phyloP scores from a whole-genome alignment of 1,284 basidiomycete species.

The Butyriboletus appendiculatus region DNA sequence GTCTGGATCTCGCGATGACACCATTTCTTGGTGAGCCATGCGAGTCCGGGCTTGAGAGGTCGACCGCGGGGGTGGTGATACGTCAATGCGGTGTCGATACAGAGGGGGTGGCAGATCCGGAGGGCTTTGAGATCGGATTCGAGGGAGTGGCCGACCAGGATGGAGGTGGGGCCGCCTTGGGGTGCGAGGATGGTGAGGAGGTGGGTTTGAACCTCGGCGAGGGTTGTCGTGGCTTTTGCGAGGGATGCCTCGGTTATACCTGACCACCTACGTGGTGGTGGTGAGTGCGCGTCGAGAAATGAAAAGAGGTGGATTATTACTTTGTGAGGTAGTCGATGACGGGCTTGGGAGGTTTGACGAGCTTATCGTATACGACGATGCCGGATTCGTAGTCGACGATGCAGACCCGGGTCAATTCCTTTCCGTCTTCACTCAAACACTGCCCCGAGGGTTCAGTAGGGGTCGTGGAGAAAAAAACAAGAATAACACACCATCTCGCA shows the following conservation, averaged over 20 bases:
- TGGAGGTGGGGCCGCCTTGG: constrained; percentile 60
- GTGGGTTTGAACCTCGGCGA: constrained; percentile 73
- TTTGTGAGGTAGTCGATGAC: constrained; percentile 87
- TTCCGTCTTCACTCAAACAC: constrained; percentile 86
- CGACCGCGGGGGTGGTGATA: constrained; percentile 90
- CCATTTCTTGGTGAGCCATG: constrained; percentile 93
- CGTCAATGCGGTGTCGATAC: constrained; percentile 87
- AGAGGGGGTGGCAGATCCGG: constrained; percentile 78
- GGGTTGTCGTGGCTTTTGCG: constrained; percentile 67
- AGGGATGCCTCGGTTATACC: constrained; percentile 84
- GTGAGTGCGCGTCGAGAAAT: not conserved
- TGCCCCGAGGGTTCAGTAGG: constrained; percentile 33
- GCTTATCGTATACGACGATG: constrained; percentile 77
- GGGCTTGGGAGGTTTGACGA: constrained; percentile 83
- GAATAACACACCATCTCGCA: constrained; percentile 83
- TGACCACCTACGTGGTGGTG: constrained; percentile 64
- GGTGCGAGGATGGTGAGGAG: constrained; percentile 57
- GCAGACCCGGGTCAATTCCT: constrained; percentile 83
- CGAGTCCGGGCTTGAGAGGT: constrained; percentile 88
- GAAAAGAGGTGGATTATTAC: constrained; percentile 39
- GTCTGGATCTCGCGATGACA: constrained; percentile 84
- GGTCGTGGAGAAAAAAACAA: not conserved
- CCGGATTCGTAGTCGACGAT: constrained; percentile 76
- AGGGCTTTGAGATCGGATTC: constrained; percentile 89
- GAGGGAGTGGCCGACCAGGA: constrained; percentile 92